Evolutionary conservation across 108 stramenopile species (phyloP).

Genomic region (Bacterosira constricta): DNA sequence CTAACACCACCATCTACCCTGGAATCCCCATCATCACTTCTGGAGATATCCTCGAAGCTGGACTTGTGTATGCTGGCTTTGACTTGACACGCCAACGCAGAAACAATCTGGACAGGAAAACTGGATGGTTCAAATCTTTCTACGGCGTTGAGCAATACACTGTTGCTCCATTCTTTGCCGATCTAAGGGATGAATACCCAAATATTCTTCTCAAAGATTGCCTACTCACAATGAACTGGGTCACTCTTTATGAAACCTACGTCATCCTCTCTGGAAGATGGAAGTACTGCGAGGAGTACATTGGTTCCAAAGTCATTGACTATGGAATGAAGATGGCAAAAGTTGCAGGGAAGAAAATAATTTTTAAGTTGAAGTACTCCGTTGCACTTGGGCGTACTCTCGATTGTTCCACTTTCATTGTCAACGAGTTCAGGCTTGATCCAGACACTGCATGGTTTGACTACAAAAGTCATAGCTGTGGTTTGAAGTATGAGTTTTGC

Average conservation of each 20-base stretch:
- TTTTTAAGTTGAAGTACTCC: constrained; percentile 8
- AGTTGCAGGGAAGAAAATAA: constrained; percentile 2
- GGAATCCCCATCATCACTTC: too few relatives aligned
- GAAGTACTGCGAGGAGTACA: background rate
- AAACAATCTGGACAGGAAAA: background rate
- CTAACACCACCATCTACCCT: too few relatives aligned
- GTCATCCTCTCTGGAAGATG: constrained; percentile 18
- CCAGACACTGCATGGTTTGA: background rate
- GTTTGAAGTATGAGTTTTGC: constrained; percentile 9
- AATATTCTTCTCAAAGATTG: background rate
- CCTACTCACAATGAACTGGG: constrained; percentile 7
- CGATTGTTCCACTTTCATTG: background rate
- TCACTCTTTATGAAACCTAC: constrained; percentile 6
- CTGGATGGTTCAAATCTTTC: constrained; percentile 1
- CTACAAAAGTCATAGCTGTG: background rate
- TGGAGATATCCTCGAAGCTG: background rate
- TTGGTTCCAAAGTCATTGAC: background rate
- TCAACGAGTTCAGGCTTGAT: constrained; percentile 8
- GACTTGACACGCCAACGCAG: background rate
- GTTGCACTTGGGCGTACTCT: background rate
- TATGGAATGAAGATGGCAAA: background rate
- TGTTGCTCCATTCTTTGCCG: constrained; percentile 3
- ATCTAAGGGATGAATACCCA: background rate
- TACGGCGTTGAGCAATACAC: constrained; percentile 7
- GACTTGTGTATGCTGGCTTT: background rate